Percentiles rank a stretch among this genome's conserved stretches.
These are phyloP conservation scores for Cladorrhinum sp. DNA, from an alignment of 2,329 filamentous ascomycete genomes.

Conservation along the genomic window DNA sequence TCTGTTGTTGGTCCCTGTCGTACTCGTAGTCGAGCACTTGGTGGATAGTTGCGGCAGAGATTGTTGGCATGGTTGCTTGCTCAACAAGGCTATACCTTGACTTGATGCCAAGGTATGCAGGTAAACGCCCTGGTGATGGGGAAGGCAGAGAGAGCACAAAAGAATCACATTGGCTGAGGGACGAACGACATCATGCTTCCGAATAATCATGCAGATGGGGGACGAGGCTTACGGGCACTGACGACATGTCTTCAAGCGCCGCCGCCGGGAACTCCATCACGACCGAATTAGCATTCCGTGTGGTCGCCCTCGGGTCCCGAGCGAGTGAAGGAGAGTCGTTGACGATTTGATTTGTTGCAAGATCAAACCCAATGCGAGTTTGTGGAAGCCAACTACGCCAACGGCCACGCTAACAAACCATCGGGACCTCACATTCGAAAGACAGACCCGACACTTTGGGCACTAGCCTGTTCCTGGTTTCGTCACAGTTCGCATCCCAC, in stretches of 20 bases:
- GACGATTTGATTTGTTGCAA: neutral
- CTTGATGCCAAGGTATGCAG: neutral
- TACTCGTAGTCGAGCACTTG: neutral
- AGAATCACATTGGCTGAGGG: neutral
- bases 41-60: conserved; percentile 1
- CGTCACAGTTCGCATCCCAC: no score
- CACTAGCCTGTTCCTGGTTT: neutral
- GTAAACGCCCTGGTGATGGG: neutral
- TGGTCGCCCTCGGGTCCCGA: neutral
- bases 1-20: neutral
- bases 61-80: neutral
- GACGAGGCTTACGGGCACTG: neutral
- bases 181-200: neutral
- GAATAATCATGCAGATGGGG: neutral
- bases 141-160: neutral
- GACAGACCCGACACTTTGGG: neutral
- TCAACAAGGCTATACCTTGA: neutral
- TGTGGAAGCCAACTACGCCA: neutral
- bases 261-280: neutral
- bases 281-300: neutral
- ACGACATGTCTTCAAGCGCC: neutral
- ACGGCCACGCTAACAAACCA: neutral
- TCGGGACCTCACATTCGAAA: neutral
- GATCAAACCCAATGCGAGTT: neutral
- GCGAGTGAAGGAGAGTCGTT: neutral